These are phyloP conservation scores for Trifolium subterraneum DNA, from an alignment of 306 rosid species.

Conservation along the genomic window DNA sequence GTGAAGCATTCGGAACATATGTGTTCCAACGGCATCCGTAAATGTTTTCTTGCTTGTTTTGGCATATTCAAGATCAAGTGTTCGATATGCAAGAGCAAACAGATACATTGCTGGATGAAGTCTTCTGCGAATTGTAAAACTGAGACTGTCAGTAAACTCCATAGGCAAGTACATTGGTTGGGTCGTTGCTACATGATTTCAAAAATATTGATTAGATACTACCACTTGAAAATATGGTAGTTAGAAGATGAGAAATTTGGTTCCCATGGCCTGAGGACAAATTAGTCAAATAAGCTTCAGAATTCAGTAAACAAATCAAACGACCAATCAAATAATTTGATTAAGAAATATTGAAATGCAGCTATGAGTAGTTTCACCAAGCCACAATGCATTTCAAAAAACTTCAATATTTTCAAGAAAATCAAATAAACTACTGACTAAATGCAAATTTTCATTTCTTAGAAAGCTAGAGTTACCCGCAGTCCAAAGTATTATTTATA, in stretches of 20 bases:
- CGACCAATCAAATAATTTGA: neutral
- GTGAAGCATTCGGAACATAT: constrained; percentile 60
- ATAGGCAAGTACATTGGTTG: constrained; percentile 27
- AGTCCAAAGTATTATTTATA: constrained; percentile 21
- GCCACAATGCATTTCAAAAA: constrained; percentile 27
- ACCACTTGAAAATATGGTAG: constrained; percentile 6
- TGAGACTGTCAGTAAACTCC: constrained; percentile 41
- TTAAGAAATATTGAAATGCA: constrained; percentile 7
- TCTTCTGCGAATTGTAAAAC: constrained; percentile 67
- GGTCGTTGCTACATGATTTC: constrained; percentile 10
- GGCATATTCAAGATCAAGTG: constrained; percentile 89
- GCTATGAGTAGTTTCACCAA: constrained; percentile 5
- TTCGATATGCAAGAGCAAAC: constrained; percentile 88
- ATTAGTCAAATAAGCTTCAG: constrained; percentile 11
- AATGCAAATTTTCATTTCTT: constrained; percentile 3
- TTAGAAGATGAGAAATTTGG: constrained; percentile 28
- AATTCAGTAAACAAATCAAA: neutral
- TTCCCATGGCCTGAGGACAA: constrained; percentile 21
- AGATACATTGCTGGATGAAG: constrained; percentile 96
- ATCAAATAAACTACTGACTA: constrained; percentile 21
- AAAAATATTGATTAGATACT: constrained; percentile 23
- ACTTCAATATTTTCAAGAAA: constrained; percentile 25
- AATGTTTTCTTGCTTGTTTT: constrained; percentile 63
- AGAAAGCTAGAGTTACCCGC: neutral
- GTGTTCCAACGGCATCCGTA: constrained; percentile 56